Conservation (phyloP, 345 rosid genomes). For the Luvunga scandens region DNA sequence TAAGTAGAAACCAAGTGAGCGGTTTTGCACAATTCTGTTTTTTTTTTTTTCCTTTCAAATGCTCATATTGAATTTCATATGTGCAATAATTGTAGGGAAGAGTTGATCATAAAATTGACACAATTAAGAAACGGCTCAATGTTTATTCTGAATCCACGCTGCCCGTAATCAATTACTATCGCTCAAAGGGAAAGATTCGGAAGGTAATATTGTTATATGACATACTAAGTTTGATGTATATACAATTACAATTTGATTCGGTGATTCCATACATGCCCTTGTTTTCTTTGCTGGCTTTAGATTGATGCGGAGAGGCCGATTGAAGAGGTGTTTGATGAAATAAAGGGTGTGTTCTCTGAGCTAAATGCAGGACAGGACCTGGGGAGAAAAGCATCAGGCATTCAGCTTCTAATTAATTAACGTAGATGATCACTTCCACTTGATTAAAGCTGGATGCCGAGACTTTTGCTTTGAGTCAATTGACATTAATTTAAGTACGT, state of each 20-base stretch:
- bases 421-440: neutral
- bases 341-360: conserved; percentile 22
- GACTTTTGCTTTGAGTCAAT: neutral
- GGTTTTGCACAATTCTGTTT: neutral
- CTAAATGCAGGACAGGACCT: neutral
- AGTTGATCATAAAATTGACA: conserved; percentile 31
- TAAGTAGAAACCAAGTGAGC: conserved; percentile 32
- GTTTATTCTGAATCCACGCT: conserved; percentile 22
- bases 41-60: neutral
- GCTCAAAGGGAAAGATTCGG: conserved; percentile 31
- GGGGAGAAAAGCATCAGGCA: neutral
- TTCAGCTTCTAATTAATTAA: neutral
- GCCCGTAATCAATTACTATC: conserved; percentile 22
- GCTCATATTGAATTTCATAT: neutral
- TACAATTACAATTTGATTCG: neutral
- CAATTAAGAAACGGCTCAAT: conserved; percentile 27
- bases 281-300: conserved; percentile 7
- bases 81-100: conserved; percentile 22
- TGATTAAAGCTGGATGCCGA: neutral
- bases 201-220: conserved; percentile 19
- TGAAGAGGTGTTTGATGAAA: conserved; percentile 32
- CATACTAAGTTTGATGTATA: neutral
- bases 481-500: no score
- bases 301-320: conserved; percentile 29
- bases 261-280: no score